Base-by-base conservation (phyloP, 106 monocot genomes). In the Apostasia ramifera region DNA sequence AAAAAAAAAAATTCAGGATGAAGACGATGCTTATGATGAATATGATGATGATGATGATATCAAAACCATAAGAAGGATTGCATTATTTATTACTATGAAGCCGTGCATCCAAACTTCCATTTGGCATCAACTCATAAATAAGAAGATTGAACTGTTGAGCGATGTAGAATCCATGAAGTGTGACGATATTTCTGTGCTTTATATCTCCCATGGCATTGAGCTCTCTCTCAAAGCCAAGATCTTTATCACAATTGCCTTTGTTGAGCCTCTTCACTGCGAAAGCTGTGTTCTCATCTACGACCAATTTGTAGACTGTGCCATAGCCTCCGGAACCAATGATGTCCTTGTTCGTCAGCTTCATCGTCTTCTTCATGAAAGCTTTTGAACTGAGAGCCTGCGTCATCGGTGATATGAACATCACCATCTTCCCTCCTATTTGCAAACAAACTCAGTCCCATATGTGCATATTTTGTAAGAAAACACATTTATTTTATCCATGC, bases 221-320 rank as follows among this genome's bases (percentile, higher is more conserved):
- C 73, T 94, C 94, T 70, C 88, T 80, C 68, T 94, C 91, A 12
- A 94, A 94, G 9, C 91, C 88, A 6, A 65, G 48, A 10, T 94
- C 88, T 46, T 66, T 82, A 8, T 91, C 82, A 2, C 38, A 41
- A n/a, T 75, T 78, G 40, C 85, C 91, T 55, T 81, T 85, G 84
- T 83, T 87, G n/a, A 94, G 72, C 69, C 70, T 88, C 87, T 94
- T 94, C 62, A 94, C 88, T 1, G 94, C 94, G 50, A 91, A 94
- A 1, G 78, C 76, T 3, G 75, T 79, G 42, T 57, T 68, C 5
- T 81, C 81, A 40, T 91, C 81, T 56, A 94, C 66, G 3, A 42
- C 47, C 55, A 94, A 66, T 64, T 43, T 72, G 71, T 94, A 94
- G 2, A 94, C 91, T 0, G 88, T 94, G n/a, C 94, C 94, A 68